Base-by-base conservation (phyloP, 2,329 filamentous ascomycete genomes). In the Sclerotiophoma versabilis region DNA sequence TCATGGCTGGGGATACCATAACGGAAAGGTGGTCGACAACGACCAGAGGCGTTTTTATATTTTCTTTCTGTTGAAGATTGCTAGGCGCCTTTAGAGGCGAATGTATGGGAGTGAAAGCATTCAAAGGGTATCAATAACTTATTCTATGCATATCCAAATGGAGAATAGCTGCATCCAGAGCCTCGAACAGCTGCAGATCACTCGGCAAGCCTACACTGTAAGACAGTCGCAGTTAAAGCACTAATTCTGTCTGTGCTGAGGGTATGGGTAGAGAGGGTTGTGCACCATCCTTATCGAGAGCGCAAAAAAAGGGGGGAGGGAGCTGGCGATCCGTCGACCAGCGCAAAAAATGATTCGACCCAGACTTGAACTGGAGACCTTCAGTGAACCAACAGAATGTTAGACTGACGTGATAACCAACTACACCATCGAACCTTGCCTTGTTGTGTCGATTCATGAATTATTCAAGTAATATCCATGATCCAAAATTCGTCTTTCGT, bases 351-450 rank as follows among this genome's bases (percentile, higher is more conserved):
- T 53, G 49, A 53, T 53, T 53, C 49, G 49, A 53, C 49, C 49
- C 49, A 47, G 49, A 53, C 49, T 53, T 53, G 49, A 53, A 53
- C 49, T 43, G 49, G 49, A 47, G 49, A 53, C 49, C 49, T 53
- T 53, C 49, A 53, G 49, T 53, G 49, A 47, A 10, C 49, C 19
- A 53, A 47, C 37, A 11, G 26, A 42, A 54, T 76, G 75, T 77
- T 76, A 76, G 74, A 76, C 74, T 75, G 68, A 76, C 72, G 74
- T 76, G 74, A 76, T 76, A 75, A 76, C 73, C 74, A 76, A 76
- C 75, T 77, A 77, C 75, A 77, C 75, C 71, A 75, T 53, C 50
- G 50, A 53, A 53, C 50, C 43, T n/a, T n/a, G n/a, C n/a, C n/a
- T n/a, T n/a, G 26, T 29, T 26, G 15, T 33, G 10, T 33, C 9